Conservation (phyloP, 371 early-diverging fungal species). For the Rhizopus delemar region DNA sequence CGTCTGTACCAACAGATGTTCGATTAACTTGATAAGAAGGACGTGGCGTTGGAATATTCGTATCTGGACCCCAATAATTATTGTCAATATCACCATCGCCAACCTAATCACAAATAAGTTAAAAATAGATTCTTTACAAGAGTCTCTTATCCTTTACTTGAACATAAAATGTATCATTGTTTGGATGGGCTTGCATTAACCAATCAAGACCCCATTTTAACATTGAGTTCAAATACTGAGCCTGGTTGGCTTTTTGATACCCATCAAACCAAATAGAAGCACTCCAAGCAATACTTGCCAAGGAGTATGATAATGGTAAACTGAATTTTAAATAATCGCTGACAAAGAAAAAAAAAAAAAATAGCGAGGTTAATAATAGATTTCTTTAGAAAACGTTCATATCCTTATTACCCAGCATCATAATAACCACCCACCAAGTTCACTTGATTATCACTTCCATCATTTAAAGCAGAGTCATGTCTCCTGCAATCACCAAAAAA, state of each 20-base stretch:
- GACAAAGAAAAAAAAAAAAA: no score
- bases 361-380: no score
- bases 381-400: neutral
- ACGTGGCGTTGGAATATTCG: constrained; percentile 56
- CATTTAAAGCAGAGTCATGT: constrained; percentile 51
- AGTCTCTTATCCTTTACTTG: constrained; percentile 19
- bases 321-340: constrained; percentile 69
- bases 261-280: constrained; percentile 60
- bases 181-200: constrained; percentile 42
- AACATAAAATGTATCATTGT: constrained; percentile 33
- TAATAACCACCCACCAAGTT: constrained; percentile 56
- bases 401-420: constrained; percentile 38
- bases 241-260: constrained; percentile 58
- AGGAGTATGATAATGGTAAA: constrained; percentile 56
- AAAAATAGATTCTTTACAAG: no score
- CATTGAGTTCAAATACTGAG: constrained; percentile 47
- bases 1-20: constrained; percentile 58
- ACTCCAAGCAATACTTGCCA: constrained; percentile 60
- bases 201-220: constrained; percentile 70
- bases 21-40: constrained; percentile 54
- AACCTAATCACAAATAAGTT: constrained; percentile 13
- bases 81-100: constrained; percentile 40
- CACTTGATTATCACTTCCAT: constrained; percentile 52
- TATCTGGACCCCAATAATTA: constrained; percentile 55
- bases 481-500: constrained; percentile 36